Evolutionary conservation across 352 stramenopile genomes (phyloP).

Genomic region (Globisporangium recalcitrans): DNA sequence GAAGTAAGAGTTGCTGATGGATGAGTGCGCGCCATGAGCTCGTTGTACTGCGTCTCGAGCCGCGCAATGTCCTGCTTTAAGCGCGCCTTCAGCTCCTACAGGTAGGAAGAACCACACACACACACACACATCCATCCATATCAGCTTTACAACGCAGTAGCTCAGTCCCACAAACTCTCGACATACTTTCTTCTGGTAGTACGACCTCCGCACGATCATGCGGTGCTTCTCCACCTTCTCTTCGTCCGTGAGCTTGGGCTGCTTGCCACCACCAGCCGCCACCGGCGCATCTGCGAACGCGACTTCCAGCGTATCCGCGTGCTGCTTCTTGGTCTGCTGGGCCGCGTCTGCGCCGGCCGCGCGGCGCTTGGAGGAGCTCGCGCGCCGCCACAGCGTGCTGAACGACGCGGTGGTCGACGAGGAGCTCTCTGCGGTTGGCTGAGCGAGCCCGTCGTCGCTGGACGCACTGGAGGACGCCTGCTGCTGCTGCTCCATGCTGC

Average conservation of each 20-base stretch:
- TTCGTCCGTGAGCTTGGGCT: slow-evolving; percentile 22
- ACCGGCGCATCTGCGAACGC: background rate
- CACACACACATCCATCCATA: background rate
- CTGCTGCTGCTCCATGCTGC: background rate
- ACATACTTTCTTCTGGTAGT: slow-evolving; percentile 35
- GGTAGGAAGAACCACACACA: background rate
- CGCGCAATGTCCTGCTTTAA: slow-evolving; percentile 23
- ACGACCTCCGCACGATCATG: slow-evolving; percentile 39
- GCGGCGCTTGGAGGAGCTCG: slow-evolving; percentile 1
- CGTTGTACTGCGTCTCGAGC: slow-evolving; percentile 26
- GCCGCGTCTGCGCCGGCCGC: background rate
- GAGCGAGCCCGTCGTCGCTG: background rate
- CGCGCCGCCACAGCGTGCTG: slow-evolving; percentile 12
- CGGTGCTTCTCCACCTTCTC: slow-evolving; percentile 48
- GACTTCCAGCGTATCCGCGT: background rate
- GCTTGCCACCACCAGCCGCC: background rate
- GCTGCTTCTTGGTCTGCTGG: background rate
- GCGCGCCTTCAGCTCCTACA: slow-evolving; percentile 19
- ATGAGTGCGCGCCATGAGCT: slow-evolving; percentile 18
- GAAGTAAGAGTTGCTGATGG: no score
- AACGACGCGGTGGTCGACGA: background rate
- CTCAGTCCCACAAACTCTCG: no score
- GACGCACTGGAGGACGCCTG: background rate
- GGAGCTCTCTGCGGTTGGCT: background rate
- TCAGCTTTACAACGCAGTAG: background rate